Percentiles rank a stretch among this genome's conserved stretches.
phyloP scores from a whole-genome alignment of 495 filamentous ascomycete genomes.

The Lasiosphaeria hispida region DNA sequence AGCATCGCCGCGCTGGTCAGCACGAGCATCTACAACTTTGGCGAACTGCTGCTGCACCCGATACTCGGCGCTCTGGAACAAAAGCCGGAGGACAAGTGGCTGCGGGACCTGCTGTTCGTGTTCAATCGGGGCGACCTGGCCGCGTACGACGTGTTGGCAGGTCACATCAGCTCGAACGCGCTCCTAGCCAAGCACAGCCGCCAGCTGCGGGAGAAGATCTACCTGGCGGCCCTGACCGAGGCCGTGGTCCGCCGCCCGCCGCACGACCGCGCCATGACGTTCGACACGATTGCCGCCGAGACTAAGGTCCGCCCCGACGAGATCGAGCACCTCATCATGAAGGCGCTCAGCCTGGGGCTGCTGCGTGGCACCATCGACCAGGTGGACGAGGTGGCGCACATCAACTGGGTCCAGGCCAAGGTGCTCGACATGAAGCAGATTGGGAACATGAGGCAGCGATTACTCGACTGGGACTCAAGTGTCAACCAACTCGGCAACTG shows the following conservation, averaged over 20 bases:
- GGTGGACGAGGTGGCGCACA: constrained; percentile 87
- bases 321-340: constrained; percentile 98
- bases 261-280: constrained; percentile 91
- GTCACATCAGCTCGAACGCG: constrained; percentile 70
- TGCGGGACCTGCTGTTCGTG: constrained; percentile 89
- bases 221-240: constrained; percentile 90
- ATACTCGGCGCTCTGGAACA: constrained; percentile 79
- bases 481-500: constrained; percentile 93
- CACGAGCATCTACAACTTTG: constrained; percentile 97
- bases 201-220: constrained; percentile 96
- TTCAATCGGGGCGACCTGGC: constrained; percentile 95
- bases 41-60: constrained; percentile 95
- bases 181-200: constrained; percentile 74
- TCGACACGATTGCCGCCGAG: constrained; percentile 80
- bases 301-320: constrained; percentile 87
- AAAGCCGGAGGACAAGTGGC: constrained; percentile 65
- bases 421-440: constrained; percentile 95
- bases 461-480: constrained; percentile 92
- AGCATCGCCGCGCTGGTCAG: constrained; percentile 88
- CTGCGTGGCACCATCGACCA: constrained; percentile 93
- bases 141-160: constrained; percentile 76
- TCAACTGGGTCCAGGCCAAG: constrained; percentile 99
- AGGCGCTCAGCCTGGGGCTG: constrained; percentile 88
- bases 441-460: constrained; percentile 80
- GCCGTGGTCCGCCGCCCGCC: constrained; percentile 94